Conservation (phyloP, 805 yeast species). For the Ogataea zsoltii region DNA sequence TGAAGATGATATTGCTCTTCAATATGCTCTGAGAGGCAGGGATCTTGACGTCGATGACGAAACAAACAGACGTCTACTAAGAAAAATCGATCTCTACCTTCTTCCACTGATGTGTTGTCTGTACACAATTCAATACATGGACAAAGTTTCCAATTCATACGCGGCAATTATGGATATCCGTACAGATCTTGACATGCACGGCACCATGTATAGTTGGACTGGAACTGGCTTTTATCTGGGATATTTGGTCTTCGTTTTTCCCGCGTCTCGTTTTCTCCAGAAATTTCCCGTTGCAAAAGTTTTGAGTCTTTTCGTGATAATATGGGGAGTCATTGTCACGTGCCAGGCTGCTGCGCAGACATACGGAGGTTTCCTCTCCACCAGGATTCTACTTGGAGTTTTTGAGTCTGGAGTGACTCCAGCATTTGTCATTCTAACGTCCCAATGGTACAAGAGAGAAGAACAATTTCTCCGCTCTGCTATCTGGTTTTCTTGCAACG, state of each 20-base stretch:
- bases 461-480: conserved; percentile 46
- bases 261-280: conserved; percentile 43
- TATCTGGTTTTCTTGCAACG: conserved; percentile 40
- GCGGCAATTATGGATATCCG: conserved; percentile 48
- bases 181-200: conserved; percentile 48
- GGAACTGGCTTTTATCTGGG: conserved; percentile 55
- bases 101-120: conserved; percentile 24
- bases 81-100: conserved; percentile 21
- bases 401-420: conserved; percentile 59
- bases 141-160: conserved; percentile 23
- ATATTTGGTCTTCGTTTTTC: conserved; percentile 42
- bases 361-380: conserved; percentile 42
- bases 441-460: conserved; percentile 49
- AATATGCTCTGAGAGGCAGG: conserved; percentile 10
- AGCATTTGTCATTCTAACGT: conserved; percentile 50
- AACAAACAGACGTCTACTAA: conserved; percentile 17
- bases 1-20: conserved; percentile 36
- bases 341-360: conserved; percentile 43
- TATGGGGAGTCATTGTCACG: conserved; percentile 47
- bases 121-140: conserved; percentile 26
- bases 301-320: conserved; percentile 34
- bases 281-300: conserved; percentile 42
- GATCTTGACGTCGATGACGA: conserved; percentile 11
- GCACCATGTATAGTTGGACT: conserved; percentile 47
- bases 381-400: conserved; percentile 50